Conservation (phyloP, 805 yeast genomes). For the Metschnikowia corniflorae region DNA sequence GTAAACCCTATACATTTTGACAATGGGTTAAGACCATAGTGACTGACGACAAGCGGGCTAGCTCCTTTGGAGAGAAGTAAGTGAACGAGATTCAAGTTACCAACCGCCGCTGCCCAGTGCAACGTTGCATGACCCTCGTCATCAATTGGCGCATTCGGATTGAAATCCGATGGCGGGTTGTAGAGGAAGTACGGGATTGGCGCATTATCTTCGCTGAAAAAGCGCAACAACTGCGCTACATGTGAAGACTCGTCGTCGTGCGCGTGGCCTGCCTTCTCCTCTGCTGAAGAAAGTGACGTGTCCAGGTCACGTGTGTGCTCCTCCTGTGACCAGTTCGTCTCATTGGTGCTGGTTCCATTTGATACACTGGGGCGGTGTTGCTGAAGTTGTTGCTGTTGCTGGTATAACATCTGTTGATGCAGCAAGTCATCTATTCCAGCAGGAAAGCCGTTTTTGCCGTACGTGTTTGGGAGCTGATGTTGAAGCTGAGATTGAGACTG, state of each 20-base stretch:
- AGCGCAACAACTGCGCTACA: slow-evolving; percentile 38
- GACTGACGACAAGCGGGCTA: slow-evolving; percentile 49
- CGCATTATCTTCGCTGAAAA: slow-evolving; percentile 42
- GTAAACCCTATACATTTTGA: slow-evolving; percentile 84
- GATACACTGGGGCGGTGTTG: too few relatives aligned
- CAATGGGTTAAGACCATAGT: slow-evolving; percentile 79
- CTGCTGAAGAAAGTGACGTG: slow-evolving; percentile 28
- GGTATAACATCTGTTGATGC: slow-evolving; percentile 16
- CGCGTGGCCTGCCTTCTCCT: slow-evolving; percentile 9
- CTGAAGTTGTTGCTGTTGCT: slow-evolving; percentile 9
- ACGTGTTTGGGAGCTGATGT: neutral
- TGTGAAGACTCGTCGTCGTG: slow-evolving; percentile 47
- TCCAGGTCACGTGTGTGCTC: slow-evolving; percentile 37
- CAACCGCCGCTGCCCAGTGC: slow-evolving; percentile 98
- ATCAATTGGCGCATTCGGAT: slow-evolving; percentile 76
- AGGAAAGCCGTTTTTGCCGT: slow-evolving; percentile 1
- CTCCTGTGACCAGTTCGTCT: slow-evolving; percentile 45
- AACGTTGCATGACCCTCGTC: slow-evolving; percentile 92
- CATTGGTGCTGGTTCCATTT: slow-evolving; percentile 42
- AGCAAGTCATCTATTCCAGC: slow-evolving; percentile 11
- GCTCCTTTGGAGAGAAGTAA: slow-evolving; percentile 76
- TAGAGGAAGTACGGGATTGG: slow-evolving; percentile 61
- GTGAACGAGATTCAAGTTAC: slow-evolving; percentile 73
- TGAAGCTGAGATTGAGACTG: neutral
- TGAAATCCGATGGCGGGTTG: slow-evolving; percentile 61